Conservation (phyloP, 1,139 yeast genomes). For the Candida neerlandica region DNA sequence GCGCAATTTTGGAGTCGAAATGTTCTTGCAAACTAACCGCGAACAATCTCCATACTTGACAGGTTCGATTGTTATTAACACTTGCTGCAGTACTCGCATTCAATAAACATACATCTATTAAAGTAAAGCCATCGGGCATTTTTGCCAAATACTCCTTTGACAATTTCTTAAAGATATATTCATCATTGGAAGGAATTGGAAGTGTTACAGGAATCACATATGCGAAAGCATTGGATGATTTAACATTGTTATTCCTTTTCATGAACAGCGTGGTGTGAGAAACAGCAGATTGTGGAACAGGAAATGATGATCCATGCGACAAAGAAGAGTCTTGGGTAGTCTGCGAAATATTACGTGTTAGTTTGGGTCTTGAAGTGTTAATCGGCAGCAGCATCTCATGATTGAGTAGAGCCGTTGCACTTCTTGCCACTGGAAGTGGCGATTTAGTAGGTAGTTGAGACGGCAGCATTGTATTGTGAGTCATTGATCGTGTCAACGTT, state of each 20-base stretch:
- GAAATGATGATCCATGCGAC: conserved; percentile 21
- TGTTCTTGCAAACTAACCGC: conserved; percentile 58
- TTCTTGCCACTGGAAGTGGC: conserved; percentile 18
- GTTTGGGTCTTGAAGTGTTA: conserved; percentile 25
- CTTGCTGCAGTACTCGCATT: conserved; percentile 63
- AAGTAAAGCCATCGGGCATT: conserved; percentile 51
- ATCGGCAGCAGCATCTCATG: conserved; percentile 14
- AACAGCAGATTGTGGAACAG: background rate
- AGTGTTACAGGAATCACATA: conserved; percentile 47
- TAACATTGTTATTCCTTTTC: background rate
- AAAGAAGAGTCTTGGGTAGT: conserved; percentile 39
- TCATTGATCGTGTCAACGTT: conserved; percentile 22
- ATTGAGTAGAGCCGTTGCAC: conserved; percentile 3
- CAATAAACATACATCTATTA: conserved; percentile 56
- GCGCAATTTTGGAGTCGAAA: conserved; percentile 4
- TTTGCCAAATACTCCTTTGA: conserved; percentile 44
- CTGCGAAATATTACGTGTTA: conserved; percentile 38
- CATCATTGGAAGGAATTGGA: conserved; percentile 48
- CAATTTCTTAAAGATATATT: conserved; percentile 41
- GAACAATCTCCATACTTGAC: conserved; percentile 72
- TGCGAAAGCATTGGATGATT: conserved; percentile 35
- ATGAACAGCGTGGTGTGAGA: conserved; percentile 4
- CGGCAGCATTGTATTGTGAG: conserved; percentile 21
- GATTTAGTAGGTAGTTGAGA: conserved; percentile 16
- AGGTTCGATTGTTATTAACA: conserved; percentile 55